A percentile compares a stretch with the other conserved stretches of the same genome.
Conservation (phyloP, 352 stramenopile species). For the Pilasporangium apinafurcum region DNA sequence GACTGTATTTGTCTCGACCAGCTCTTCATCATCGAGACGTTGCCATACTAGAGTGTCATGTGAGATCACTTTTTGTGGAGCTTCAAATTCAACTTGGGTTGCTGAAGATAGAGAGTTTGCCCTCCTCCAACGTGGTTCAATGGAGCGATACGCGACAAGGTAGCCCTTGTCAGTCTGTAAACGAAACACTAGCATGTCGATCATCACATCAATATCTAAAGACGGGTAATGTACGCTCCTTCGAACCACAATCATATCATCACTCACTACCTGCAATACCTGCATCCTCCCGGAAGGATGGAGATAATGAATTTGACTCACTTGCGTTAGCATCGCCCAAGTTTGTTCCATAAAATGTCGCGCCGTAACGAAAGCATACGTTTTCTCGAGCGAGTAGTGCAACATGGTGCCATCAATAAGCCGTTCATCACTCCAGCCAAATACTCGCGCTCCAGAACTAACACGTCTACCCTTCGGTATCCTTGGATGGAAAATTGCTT, state of each 20-base stretch:
- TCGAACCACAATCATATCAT: constrained; percentile 36
- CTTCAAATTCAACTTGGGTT: not conserved
- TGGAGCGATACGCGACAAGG: constrained; percentile 33
- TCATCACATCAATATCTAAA: constrained; percentile 34
- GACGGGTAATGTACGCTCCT: constrained; percentile 41
- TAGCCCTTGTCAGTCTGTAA: constrained; percentile 26
- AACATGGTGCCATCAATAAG: constrained; percentile 39
- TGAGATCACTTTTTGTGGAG: not conserved
- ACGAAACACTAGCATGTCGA: constrained; percentile 47
- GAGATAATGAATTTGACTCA: constrained; percentile 41
- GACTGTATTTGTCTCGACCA: constrained; percentile 19
- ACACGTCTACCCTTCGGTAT: constrained; percentile 26
- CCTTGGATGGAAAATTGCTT: constrained; percentile 33
- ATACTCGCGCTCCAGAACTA: constrained; percentile 33
- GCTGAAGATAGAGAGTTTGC: not conserved
- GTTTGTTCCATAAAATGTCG: constrained; percentile 36
- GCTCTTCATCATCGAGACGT: constrained; percentile 15
- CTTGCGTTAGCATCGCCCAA: constrained; percentile 43
- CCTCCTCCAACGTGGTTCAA: constrained; percentile 12
- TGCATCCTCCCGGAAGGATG: constrained; percentile 41
- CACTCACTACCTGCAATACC: constrained; percentile 39
- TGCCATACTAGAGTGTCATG: no score
- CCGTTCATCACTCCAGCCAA: constrained; percentile 44
- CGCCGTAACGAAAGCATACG: constrained; percentile 12
- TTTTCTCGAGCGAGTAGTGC: constrained; percentile 35